Percentiles rank a stretch among this genome's conserved stretches.
Conservation (phyloP, 495 filamentous ascomycete species). For the Beverwykella pulmonaria region DNA sequence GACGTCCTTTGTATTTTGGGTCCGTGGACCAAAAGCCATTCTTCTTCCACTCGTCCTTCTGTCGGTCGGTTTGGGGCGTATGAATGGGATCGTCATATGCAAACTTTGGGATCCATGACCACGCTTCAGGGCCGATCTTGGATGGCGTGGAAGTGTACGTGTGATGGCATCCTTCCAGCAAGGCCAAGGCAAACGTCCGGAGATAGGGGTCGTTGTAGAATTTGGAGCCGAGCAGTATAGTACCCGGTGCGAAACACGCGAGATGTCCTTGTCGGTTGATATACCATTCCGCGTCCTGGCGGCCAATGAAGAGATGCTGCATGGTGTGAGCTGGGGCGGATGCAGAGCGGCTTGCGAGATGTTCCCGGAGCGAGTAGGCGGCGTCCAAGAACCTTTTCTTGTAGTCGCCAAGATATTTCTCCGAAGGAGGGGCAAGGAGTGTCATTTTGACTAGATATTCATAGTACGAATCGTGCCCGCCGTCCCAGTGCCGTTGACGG, state of each 20-base stretch:
- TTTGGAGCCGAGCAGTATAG: conserved; percentile 37
- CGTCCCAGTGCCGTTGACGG: conserved; percentile 37
- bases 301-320: conserved; percentile 41
- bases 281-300: conserved; percentile 24
- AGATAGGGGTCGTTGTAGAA: conserved; percentile 28
- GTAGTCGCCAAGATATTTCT: conserved; percentile 34
- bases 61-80: conserved; percentile 20
- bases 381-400: conserved; percentile 31
- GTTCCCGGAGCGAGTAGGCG: conserved; percentile 33
- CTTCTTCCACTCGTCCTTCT: conserved; percentile 22
- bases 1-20: conserved; percentile 37
- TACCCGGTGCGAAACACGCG: conserved; percentile 42
- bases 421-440: conserved; percentile 34
- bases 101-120: conserved; percentile 39
- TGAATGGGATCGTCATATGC: conserved; percentile 24
- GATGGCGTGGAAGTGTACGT: conserved; percentile 35
- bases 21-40: conserved; percentile 37
- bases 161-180: conserved; percentile 45
- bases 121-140: conserved; percentile 38
- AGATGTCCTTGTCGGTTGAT: conserved; percentile 38
- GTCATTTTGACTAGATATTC: conserved; percentile 42
- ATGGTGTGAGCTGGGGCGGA: conserved; percentile 29
- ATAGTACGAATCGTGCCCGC: conserved; percentile 41
- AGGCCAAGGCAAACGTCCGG: conserved; percentile 36
- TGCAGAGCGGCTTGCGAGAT: conserved; percentile 36